phyloP scores from a whole-genome alignment of 2,329 filamentous ascomycete genomes.

The Colletotrichum tabaci region DNA sequence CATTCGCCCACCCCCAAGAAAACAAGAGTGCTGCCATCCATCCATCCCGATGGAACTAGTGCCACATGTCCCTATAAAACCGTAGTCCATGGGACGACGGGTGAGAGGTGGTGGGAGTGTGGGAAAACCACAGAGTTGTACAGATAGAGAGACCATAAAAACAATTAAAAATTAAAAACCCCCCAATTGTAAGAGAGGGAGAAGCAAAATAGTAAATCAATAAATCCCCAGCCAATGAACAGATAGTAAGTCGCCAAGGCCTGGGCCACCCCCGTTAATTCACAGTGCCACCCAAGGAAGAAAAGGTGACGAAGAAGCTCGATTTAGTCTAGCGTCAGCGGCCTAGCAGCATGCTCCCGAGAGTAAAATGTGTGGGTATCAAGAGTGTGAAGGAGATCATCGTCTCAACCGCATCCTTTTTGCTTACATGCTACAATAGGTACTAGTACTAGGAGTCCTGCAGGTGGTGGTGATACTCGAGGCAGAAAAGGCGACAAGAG shows the following conservation, averaged over 20 bases:
- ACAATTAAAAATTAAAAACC: too few relatives aligned
- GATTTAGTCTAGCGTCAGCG: neutral
- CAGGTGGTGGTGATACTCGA: neutral
- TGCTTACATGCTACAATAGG: neutral
- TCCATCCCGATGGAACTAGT: too few relatives aligned
- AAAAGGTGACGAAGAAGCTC: neutral
- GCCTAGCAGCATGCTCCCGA: neutral
- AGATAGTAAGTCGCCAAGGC: neutral
- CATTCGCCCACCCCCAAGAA: too few relatives aligned
- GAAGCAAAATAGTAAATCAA: neutral
- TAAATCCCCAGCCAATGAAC: too few relatives aligned
- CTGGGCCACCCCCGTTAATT: neutral
- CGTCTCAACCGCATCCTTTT: neutral
- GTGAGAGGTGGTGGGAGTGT: too few relatives aligned
- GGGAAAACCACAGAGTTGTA: too few relatives aligned
- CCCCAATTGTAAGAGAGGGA: too few relatives aligned
- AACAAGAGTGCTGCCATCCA: too few relatives aligned
- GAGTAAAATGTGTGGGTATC: constrained; percentile 8
- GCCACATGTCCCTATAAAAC: too few relatives aligned
- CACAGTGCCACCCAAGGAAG: neutral
- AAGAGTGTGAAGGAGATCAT: neutral
- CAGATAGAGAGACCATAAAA: too few relatives aligned
- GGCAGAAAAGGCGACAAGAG: neutral
- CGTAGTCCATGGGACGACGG: too few relatives aligned
- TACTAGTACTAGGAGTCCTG: neutral